Conservation (phyloP, 2,329 filamentous ascomycete species). For the Xylaria sp. region DNA sequence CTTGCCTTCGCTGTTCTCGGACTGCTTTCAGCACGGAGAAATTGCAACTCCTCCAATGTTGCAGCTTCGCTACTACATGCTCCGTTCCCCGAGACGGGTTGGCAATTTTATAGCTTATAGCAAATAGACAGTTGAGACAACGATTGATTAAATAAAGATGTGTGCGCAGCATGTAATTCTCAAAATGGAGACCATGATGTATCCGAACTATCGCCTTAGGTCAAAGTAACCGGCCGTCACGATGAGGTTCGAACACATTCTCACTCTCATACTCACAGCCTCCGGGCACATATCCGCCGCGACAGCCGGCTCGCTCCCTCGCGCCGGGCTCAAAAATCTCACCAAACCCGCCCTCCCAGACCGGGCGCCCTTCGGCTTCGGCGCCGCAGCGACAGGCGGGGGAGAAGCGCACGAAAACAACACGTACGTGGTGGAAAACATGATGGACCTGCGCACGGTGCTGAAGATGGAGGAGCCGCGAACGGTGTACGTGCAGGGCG, state of each 20-base stretch:
- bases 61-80: constrained; percentile 23
- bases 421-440: constrained; percentile 39
- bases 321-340: neutral
- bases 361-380: constrained; percentile 41
- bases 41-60: constrained; percentile 23
- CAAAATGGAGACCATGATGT: constrained; percentile 5
- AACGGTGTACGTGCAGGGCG: constrained; percentile 38
- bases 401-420: constrained; percentile 23
- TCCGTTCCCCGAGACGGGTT: constrained; percentile 24
- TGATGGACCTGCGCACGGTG: constrained; percentile 38
- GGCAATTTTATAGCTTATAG: neutral
- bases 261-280: constrained; percentile 14
- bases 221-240: neutral
- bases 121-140: neutral
- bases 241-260: constrained; percentile 19
- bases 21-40: constrained; percentile 21
- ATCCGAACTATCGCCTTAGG: neutral
- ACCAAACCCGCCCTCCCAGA: constrained; percentile 28
- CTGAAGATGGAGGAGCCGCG: constrained; percentile 35
- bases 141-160: constrained; percentile 17
- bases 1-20: constrained; percentile 1
- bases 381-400: constrained; percentile 34
- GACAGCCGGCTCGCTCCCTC: neutral
- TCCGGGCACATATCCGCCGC: constrained; percentile 11
- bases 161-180: neutral